Percentiles rank a stretch among this genome's conserved stretches.
Evolutionary conservation across 805 yeast genomes (phyloP).

Genomic region (Candida patagonica): DNA sequence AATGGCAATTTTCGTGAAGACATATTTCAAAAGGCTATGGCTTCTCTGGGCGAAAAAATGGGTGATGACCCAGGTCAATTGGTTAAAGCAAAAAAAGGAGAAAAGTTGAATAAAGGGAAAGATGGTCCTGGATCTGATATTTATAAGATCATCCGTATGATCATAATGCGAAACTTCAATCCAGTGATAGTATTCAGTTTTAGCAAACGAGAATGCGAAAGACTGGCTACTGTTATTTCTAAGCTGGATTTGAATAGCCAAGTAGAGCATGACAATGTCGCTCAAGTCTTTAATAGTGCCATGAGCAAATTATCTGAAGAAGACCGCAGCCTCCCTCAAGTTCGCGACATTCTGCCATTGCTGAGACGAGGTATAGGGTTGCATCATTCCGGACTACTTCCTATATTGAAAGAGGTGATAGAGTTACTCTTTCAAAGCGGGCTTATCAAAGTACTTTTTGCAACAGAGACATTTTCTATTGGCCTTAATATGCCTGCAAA

Average conservation of each 20-base stretch:
- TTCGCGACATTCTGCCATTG: slow-evolving; percentile 80
- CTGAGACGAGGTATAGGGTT: slow-evolving; percentile 95
- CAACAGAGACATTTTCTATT: slow-evolving; percentile 96
- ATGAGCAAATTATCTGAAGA: slow-evolving; percentile 78
- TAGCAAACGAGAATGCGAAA: slow-evolving; percentile 93
- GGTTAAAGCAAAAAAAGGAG: slow-evolving; percentile 57
- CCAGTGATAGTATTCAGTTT: slow-evolving; percentile 99
- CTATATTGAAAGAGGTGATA: slow-evolving; percentile 87
- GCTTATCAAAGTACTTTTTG: slow-evolving; percentile 83
- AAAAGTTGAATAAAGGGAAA: slow-evolving; percentile 77
- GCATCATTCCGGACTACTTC: slow-evolving; percentile 94
- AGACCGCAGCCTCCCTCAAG: slow-evolving; percentile 90
- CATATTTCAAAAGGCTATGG: slow-evolving; percentile 97
- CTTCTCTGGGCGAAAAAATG: slow-evolving; percentile 67
- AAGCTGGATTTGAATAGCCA: slow-evolving; percentile 89
- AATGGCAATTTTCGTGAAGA: slow-evolving; percentile 94
- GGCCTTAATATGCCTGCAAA: slow-evolving; percentile 99
- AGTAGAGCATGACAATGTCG: slow-evolving; percentile 85
- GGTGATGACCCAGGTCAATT: slow-evolving; percentile 78
- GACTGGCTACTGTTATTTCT: slow-evolving; percentile 89
- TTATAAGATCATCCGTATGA: slow-evolving; percentile 94
- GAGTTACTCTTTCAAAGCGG: slow-evolving; percentile 98
- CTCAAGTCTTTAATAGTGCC: slow-evolving; percentile 87
- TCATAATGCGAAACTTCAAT: slow-evolving; percentile 90
- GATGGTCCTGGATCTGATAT: slow-evolving; percentile 91